phyloP scores from a whole-genome alignment of 768 basidiomycete genomes.

The Boletellus ananiceps region DNA sequence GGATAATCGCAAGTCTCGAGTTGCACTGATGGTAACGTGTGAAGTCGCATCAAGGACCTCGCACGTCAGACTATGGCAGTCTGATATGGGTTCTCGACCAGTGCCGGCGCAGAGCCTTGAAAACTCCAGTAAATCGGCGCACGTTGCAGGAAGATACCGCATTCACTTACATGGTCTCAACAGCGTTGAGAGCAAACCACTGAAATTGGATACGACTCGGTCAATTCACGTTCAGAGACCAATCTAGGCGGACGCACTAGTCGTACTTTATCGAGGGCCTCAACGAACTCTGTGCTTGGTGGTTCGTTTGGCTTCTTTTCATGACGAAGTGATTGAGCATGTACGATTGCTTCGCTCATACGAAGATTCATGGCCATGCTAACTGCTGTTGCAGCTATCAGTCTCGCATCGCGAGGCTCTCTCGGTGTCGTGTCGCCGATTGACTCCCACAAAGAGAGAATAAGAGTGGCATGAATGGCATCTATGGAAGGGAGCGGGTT shows the following conservation, averaged over 20 bases:
- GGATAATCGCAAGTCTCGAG: slow-evolving; percentile 36
- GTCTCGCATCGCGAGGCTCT: slow-evolving; percentile 36
- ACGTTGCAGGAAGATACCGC: neutral
- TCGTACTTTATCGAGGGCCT: slow-evolving; percentile 35
- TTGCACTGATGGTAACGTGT: slow-evolving; percentile 16
- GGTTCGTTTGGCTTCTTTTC: slow-evolving; percentile 27
- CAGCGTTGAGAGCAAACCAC: slow-evolving; percentile 38
- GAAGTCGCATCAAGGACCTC: slow-evolving; percentile 29
- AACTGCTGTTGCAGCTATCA: slow-evolving; percentile 39
- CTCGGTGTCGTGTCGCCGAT: slow-evolving; percentile 30
- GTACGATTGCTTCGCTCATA: slow-evolving; percentile 34
- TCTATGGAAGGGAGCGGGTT: slow-evolving; percentile 40
- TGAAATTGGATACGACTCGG: slow-evolving; percentile 15
- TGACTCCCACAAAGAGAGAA: slow-evolving; percentile 44
- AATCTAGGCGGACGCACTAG: slow-evolving; percentile 28
- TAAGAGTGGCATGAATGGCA: slow-evolving; percentile 37
- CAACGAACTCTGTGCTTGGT: slow-evolving; percentile 28
- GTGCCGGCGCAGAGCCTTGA: slow-evolving; percentile 41
- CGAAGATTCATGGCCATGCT: slow-evolving; percentile 45
- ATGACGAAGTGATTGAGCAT: slow-evolving; percentile 28
- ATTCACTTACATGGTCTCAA: slow-evolving; percentile 36
- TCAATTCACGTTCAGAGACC: slow-evolving; percentile 13
- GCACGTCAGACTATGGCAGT: slow-evolving; percentile 27
- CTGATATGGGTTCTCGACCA: slow-evolving; percentile 38
- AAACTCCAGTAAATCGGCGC: slow-evolving; percentile 1